Evolutionary conservation across 768 basidiomycete species (phyloP), one percentile per base, ranked within the genome.

Genomic region (Hydnomerulius pinastri): DNA sequence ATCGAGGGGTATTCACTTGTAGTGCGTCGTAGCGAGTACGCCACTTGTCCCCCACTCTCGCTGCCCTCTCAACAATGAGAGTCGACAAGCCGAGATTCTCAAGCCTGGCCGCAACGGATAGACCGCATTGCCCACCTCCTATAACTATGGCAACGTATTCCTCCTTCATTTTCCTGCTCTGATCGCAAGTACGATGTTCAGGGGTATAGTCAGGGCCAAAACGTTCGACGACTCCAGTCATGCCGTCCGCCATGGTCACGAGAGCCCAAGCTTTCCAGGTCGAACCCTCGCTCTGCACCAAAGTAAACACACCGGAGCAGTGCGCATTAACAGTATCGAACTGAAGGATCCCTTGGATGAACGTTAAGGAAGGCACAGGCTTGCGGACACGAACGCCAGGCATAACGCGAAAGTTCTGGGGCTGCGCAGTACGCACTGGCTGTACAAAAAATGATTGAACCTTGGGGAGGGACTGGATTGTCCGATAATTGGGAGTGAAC

Each of bases 41-140:
- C 86, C 85, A 87, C 43, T 78, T 79, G 59, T 87, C 78, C 0
- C 87, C 86, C 21, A 87, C 75, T 17, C 78, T 67, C 10, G 61
- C 51, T 43, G 83, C 77, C 64, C 77, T 81, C 62, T 92, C 90
- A 40, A 91, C 71, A 12, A 90, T 67, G 7, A 87, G 68, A 8
- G 71, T 67, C 11, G 70, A 58, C 10, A 84, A 64, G 32, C 71
- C 79, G 7, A 85, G 67, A 4, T 68, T 68, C 60, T 82, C 80
- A 48, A 62, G 51, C 45, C 59, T 54, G 8, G 56, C 59, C 2
- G 61, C 54, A 9, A 62, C 56, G 25, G 50, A 47, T 39, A 64
- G 24, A n/a, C 62, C 62, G 6, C 50, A 56, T 37, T 64, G 62
- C 24, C 60, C 58, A 7, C 41, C 37, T 6, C 83, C 81, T 21